Percentiles rank a stretch among this genome's conserved stretches.
These are phyloP conservation scores for Calonectria fujianensis DNA, from an alignment of 2,329 filamentous ascomycete genomes.

Conservation along the genomic window DNA sequence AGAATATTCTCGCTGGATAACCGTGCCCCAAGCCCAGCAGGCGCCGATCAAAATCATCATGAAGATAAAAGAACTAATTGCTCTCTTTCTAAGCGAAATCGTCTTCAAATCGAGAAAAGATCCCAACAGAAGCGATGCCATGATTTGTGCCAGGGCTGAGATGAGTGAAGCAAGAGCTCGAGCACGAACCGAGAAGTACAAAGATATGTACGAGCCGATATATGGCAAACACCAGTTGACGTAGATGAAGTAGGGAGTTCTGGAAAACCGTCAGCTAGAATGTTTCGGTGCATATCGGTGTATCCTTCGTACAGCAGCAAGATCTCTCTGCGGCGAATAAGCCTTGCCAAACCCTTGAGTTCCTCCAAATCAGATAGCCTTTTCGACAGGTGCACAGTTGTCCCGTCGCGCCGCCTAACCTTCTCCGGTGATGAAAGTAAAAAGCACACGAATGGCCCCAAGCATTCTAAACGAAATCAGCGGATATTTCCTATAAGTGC, in stretches of 20 bases:
- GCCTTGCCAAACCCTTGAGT: conserved; percentile 26
- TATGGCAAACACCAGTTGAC: conserved; percentile 37
- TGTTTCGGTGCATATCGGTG: background rate
- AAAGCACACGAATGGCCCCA: conserved; percentile 21
- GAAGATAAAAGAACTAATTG: conserved; percentile 14
- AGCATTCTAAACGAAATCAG: conserved; percentile 16
- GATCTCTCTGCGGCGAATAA: conserved; percentile 27
- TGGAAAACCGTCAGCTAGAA: background rate
- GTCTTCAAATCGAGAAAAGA: conserved; percentile 26
- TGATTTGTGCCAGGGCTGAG: conserved; percentile 35
- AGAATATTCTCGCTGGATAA: conserved; percentile 56
- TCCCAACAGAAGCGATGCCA: conserved; percentile 6
- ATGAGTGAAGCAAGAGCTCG: conserved; percentile 35
- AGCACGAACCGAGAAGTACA: conserved; percentile 40
- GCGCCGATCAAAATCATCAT: conserved; percentile 52
- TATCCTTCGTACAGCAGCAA: conserved; percentile 25
- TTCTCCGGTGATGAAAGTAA: conserved; percentile 34
- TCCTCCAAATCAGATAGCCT: conserved; percentile 27
- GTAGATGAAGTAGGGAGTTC: conserved; percentile 38
- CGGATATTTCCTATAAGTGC: background rate
- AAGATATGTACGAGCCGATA: conserved; percentile 34
- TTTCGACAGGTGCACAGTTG: conserved; percentile 9
- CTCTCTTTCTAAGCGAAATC: conserved; percentile 6
- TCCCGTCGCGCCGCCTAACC: conserved; percentile 25
- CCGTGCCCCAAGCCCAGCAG: conserved; percentile 55